Conservation (phyloP, 1,139 yeast genomes). For the Taiozyma sp. region DNA sequence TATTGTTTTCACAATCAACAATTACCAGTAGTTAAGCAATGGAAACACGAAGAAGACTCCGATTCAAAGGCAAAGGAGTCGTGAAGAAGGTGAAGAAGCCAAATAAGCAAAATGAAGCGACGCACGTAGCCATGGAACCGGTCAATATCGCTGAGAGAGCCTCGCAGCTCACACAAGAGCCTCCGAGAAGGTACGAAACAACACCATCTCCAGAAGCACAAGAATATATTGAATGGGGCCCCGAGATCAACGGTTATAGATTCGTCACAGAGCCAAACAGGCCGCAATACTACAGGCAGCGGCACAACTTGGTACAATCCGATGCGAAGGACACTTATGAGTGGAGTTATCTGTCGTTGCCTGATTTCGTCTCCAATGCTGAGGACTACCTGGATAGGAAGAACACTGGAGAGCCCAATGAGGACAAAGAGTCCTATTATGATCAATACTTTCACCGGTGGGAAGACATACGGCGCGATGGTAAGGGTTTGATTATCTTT, state of each 20-base stretch:
- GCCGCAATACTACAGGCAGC: slow-evolving; percentile 9
- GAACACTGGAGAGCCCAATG: neutral
- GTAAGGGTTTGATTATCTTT: slow-evolving; percentile 13
- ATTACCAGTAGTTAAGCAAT: neutral
- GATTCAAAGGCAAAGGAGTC: neutral
- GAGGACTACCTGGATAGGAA: slow-evolving; percentile 1
- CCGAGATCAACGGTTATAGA: slow-evolving; percentile 30
- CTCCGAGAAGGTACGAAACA: neutral
- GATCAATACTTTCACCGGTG: slow-evolving; percentile 24
- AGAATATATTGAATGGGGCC: slow-evolving; percentile 28
- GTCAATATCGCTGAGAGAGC: neutral
- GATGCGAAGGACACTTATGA: slow-evolving; percentile 4
- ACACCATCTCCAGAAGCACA: neutral
- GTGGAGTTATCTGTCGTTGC: slow-evolving; percentile 17
- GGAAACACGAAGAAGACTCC: neutral
- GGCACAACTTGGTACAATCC: slow-evolving; percentile 3
- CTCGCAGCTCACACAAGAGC: neutral
- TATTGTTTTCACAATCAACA: neutral
- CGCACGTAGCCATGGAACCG: neutral
- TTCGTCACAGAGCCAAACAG: slow-evolving; percentile 12
- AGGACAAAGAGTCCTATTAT: slow-evolving; percentile 15
- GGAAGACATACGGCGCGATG: slow-evolving; percentile 16
- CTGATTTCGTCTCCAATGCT: slow-evolving; percentile 7
- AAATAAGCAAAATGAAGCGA: neutral
- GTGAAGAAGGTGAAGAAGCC: neutral